Percentiles rank a stretch among this genome's conserved stretches.
Conservation (phyloP, 1,139 yeast species). For the Protomyces macrosporus region DNA sequence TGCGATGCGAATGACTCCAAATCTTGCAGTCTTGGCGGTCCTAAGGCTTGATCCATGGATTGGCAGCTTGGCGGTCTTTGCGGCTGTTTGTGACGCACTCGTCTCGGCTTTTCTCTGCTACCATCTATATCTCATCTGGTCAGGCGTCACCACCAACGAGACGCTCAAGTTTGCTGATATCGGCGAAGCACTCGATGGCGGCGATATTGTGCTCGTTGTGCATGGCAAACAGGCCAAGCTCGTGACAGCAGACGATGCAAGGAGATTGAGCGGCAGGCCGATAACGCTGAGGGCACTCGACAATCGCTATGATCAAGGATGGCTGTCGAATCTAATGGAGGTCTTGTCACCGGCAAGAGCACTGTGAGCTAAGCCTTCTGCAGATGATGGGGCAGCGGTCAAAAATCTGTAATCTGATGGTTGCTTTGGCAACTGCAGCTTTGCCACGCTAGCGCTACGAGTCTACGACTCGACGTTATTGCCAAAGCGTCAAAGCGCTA, state of each 20-base stretch:
- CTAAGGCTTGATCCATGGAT: conserved; percentile 2
- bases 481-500: too few species aligned
- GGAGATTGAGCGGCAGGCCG: not conserved
- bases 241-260: not conserved
- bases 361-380: too few species aligned
- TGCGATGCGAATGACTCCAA: not conserved
- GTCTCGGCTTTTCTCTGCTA: conserved; percentile 54
- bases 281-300: not conserved
- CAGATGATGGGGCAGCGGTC: too few species aligned
- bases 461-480: too few species aligned
- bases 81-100: conserved; percentile 36
- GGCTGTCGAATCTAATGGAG: not conserved
- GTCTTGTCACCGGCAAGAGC: not conserved
- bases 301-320: not conserved
- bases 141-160: conserved; percentile 92
- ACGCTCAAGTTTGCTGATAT: conserved; percentile 75
- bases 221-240: not conserved
- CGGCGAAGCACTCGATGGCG: conserved; percentile 54
- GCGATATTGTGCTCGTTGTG: conserved; percentile 36
- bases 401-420: too few species aligned
- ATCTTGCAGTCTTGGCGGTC: not conserved
- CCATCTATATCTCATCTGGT: conserved; percentile 58
- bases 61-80: conserved; percentile 7
- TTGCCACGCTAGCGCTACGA: too few species aligned
- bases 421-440: too few species aligned